Conservation (phyloP, 805 yeast genomes). For the Metschnikowia hibisci region DNA sequence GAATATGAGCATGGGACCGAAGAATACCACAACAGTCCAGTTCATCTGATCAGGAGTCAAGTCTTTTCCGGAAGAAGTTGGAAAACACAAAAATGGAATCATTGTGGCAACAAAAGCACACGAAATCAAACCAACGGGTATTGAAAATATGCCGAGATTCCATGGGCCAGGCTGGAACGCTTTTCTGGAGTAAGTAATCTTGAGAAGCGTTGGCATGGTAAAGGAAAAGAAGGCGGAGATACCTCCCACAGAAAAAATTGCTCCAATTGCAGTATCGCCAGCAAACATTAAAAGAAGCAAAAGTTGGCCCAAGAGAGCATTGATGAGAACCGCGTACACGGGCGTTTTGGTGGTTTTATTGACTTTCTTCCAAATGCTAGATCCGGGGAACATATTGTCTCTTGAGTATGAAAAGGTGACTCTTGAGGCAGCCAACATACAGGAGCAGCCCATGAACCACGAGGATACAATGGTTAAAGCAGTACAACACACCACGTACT, state of each 20-base stretch:
- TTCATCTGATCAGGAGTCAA: slow-evolving; percentile 48
- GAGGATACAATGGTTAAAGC: slow-evolving; percentile 42
- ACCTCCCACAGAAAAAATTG: slow-evolving; percentile 71
- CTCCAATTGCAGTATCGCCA: slow-evolving; percentile 62
- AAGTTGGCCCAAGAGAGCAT: slow-evolving; percentile 51
- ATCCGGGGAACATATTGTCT: slow-evolving; percentile 63
- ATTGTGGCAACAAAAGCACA: slow-evolving; percentile 48
- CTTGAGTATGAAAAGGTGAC: slow-evolving; percentile 66
- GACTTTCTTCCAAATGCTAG: slow-evolving; percentile 47
- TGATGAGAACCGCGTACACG: slow-evolving; percentile 59
- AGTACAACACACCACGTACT: slow-evolving; percentile 41
- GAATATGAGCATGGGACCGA: slow-evolving; percentile 55
- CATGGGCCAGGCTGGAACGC: slow-evolving; percentile 64
- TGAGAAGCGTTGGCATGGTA: slow-evolving; percentile 57
- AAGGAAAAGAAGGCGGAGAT: slow-evolving; percentile 66
- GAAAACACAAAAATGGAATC: slow-evolving; percentile 62
- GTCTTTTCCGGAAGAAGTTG: slow-evolving; percentile 34
- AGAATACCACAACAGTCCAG: slow-evolving; percentile 56
- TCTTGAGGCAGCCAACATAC: slow-evolving; percentile 64
- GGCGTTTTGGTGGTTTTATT: slow-evolving; percentile 56
- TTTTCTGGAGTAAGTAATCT: slow-evolving; percentile 51
- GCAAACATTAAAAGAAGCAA: slow-evolving; percentile 57
- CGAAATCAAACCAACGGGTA: slow-evolving; percentile 47
- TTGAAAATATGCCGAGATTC: slow-evolving; percentile 52
- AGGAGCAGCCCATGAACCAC: slow-evolving; percentile 52